Base-by-base conservation (phyloP, 441 rosid species). In the Euphorbia celastroides region DNA sequence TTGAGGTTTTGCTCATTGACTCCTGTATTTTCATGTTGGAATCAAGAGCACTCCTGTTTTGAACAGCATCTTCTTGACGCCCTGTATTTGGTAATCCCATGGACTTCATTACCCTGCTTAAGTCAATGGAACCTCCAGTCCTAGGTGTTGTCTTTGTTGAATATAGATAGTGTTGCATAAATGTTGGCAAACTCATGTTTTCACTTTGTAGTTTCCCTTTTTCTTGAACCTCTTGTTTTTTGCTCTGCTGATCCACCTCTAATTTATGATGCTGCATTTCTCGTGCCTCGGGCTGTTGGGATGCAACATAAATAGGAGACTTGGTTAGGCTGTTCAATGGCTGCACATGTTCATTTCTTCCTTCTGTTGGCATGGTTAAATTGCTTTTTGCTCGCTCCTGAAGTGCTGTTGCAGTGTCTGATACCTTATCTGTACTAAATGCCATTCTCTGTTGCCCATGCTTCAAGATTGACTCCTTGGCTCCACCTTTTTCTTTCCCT, bases 141-240 rank as follows among this genome's bases (percentile, higher is more conserved):
- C 55, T 48, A 75, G 74, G 58, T 57, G 75, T 76, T 54, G 69
- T 66, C 71, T 83, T 81, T 63, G 77, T 79, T 62, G 70, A 61
- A 66, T 70, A 73, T 38, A 68, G 52, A 62, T 62, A 62, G 48
- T 62, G 74, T 36, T 73, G 62, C 65, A 59, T 31, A 26, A 63
- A 66, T 63, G 79, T 78, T 34, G 79, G 70, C 62, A 65, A 65
- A 22, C 59, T 65, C 79, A 36, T 64, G 16, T 73, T 57, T 32
- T 70, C 83, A 64, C 68, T 70, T 70, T 67, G 75, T 54, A 67
- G 76, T 50, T 73, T 82, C 71, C 64, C 74, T 60, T 69, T 76
- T n/a, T 20, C 74, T 66, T 42, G 78, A 70, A 66, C 69, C 72
- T 78, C 82, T 57, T 71, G 82, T 77, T 77, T 87, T 41, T 64